Conservation (phyloP, 1,284 basidiomycete genomes). For the Schizophyllum amplum region DNA sequence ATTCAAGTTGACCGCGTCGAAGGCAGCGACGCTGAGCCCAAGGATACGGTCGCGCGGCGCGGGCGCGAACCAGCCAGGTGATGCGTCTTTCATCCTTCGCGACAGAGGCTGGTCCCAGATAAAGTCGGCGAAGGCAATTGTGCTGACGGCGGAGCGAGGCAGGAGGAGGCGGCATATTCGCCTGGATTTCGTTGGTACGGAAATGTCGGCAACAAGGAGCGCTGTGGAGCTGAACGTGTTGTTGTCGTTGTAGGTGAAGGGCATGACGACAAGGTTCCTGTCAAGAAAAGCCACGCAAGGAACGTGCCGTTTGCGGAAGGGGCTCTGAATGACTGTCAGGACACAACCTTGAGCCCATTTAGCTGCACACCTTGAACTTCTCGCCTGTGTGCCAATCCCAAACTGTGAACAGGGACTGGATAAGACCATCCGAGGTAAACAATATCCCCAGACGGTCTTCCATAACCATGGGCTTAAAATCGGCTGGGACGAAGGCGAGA, state of each 20-base stretch:
- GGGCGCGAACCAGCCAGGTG: neutral
- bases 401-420: neutral
- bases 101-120: neutral
- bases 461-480: neutral
- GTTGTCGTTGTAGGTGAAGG: neutral
- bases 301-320: neutral
- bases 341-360: neutral
- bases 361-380: neutral
- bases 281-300: neutral
- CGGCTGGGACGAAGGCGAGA: neutral
- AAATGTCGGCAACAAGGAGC: neutral
- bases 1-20: neutral
- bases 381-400: neutral
- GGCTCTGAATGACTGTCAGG: neutral
- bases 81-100: neutral
- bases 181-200: neutral
- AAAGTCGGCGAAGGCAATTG: neutral
- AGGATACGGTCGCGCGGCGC: neutral
- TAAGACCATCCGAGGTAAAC: neutral
- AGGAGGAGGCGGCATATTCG: neutral
- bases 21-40: neutral
- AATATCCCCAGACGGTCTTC: neutral
- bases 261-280: neutral
- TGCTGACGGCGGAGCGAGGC: neutral
- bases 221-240: neutral